Evolutionary conservation across 2,329 filamentous ascomycete genomes (phyloP), one percentile per base, ranked within the genome.

Genomic region (Exophiala calicioides): DNA sequence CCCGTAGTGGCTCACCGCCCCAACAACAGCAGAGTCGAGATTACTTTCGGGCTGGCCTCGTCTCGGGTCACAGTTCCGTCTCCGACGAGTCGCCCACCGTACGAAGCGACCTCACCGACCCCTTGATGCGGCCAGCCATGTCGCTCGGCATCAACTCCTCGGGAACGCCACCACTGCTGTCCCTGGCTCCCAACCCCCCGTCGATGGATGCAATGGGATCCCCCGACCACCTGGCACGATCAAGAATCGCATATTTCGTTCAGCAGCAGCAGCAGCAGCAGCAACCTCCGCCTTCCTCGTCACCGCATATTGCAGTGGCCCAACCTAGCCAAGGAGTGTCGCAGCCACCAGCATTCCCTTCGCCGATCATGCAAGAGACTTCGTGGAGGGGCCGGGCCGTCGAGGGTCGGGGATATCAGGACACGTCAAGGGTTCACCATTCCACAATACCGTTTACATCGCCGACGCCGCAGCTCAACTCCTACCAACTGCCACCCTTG

Each of bases 51-150:
- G 40, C 50, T 13, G 47, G 53, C 4, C 24, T 53, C 13, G 27
- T 50, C 18, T 59, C 57, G 12, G 44, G 36, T 12, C 53, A 59
- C 13, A 59, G 57, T 32, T 58, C 55, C 7, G 32, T 55, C 30
- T 58, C 55, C 3, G 57, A 59, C 31, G 57, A 58, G 19, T 56
- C 52, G 8, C 36, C 50, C n/a, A 41, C 47, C 13, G 39, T 50
- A 13, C 47, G 53, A 12, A 49, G 48, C 38, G 56, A 59, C 13
- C 34, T 50, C 3, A 39, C 44, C 13, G 57, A 59, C 5, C 38
- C 55, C 6, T 29, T 56, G 19, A 30, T 44, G 21, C 55, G 57
- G 7, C 46, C 53, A 7, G 48, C 53, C 18, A 34, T 58, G 23
- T 51, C 50, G 6, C 18, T 59, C 5, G 42, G 47, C 29, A 33